Evolutionary conservation across 1,284 basidiomycete species (phyloP), one percentile per base, ranked within the genome.

Genomic region (Boletellus sp.): DNA sequence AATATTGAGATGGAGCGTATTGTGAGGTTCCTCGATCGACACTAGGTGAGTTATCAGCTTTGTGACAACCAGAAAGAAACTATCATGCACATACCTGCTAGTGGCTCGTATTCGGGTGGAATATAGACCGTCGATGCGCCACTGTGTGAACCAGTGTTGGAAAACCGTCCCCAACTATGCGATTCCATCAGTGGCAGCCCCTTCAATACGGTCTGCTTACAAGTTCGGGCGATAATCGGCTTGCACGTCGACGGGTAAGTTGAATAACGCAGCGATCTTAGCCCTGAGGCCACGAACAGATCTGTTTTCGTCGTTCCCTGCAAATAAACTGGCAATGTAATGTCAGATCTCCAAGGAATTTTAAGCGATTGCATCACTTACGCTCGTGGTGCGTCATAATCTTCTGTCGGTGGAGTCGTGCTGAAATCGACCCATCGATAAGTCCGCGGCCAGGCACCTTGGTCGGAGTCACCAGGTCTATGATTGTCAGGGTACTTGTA

Each of bases 121-220:
- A 39, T 28, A 7, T 28, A 40, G n/a, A 59, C 19, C 2, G 35
- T 26, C 2, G 18, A 33, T 0, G 33, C 24, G 3, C 22, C 4
- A 3, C 5, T 3, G 22, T 22, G 22, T n/a, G 58, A 37, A 15
- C 11, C 51, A 10, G 30, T 37, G 47, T 43, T 55, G 1, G 58
- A 51, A 35, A 60, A 60, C 44, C 51, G 55, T 33, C 49, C 60
- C 58, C 58, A 60, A 55, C 60, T 60, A 30, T 30, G 43, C 5
- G 8, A n/a, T 1, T 4, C 11, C 1, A 6, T 28, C 8, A 38
- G 28, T 13, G 40, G 24, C 16, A 6, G 4, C 21, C n/a, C 12
- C 28, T 15, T 5, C 0, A 12, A 3, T 18, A 18, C 3, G 28
- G 32, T 5, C 4, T 47, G 24, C 58, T 37, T 43, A 60, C 58